Base-by-base conservation (phyloP, 164 flowering plant genomes). In the Kalanchoe fedtschenkoi region DNA sequence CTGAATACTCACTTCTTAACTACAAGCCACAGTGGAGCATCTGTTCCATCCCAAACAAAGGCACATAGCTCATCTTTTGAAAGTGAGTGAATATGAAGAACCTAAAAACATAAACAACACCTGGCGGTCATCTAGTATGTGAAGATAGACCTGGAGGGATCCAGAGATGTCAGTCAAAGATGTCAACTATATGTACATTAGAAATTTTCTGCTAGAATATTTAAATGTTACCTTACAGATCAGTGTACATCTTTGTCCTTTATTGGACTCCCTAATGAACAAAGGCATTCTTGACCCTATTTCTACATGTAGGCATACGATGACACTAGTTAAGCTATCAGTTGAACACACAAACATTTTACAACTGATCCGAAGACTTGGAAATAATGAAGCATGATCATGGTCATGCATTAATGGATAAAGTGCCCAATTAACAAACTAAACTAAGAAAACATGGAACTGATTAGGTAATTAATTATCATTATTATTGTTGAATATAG, bases 1-100 rank as follows among this genome's bases (percentile, higher is more conserved):
- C 24, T 14, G 0, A 29, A 29, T 9, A 72, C 83, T 74, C 68
- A 86, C 97, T 68, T 79, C 26, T 67, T 26, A 16, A 62, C 46
- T 43, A 85, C 66, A 39, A 30, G 47, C 56, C 61, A 43, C 19
- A 89, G 84, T 47, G 89, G 87, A 62, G 84, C 44, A 75, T 92
- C 96, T 35, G 89, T 92, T 63, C 98, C 98, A 80, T 92, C 96
- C 98, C 98, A 89, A 47, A 89, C 72, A 75, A 76, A 83, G 60
- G 76, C 70, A 66, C 81, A 69, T 83, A 80, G 70, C 61, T 73
- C 77, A 65, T 72, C 74, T 60, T 77, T 34, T 34, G 72, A 61
- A 65, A 68, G 71, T 73, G 87, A 80, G 68, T 62, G 69, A n/a
- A 69, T 65, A 72, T 86, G 82, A 64, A 92, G 72, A 76, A 92